phyloP scores from a whole-genome alignment of 768 basidiomycete genomes.

The Rubroboletus pulcherrimus region DNA sequence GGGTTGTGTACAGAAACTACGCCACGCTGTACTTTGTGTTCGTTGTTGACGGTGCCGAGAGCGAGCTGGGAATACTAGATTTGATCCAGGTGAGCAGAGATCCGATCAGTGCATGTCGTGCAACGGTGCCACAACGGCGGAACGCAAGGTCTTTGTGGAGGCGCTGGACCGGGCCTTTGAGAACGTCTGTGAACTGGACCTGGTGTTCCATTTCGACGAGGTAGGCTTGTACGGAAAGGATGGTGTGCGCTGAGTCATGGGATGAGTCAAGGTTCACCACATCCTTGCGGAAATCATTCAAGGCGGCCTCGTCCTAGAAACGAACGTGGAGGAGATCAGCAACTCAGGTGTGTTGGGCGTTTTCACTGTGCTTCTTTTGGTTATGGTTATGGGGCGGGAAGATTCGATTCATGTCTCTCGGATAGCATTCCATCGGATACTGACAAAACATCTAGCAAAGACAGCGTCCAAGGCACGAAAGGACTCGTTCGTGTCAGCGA shows the following conservation, averaged over 20 bases:
- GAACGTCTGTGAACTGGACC: constrained; percentile 96
- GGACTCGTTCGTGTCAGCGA: constrained; percentile 76
- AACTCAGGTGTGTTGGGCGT: constrained; percentile 48
- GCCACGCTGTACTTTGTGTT: constrained; percentile 97
- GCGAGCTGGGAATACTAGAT: constrained; percentile 93
- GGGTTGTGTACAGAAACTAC: constrained; percentile 93
- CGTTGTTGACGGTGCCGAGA: constrained; percentile 94
- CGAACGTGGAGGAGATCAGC: constrained; percentile 85
- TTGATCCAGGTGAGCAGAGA: constrained; percentile 77
- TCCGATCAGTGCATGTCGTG: not conserved
- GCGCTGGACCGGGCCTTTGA: constrained; percentile 93
- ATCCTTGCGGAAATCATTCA: constrained; percentile 96
- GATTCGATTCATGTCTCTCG: not conserved
- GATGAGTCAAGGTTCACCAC: constrained; percentile 65
- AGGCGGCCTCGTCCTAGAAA: constrained; percentile 94
- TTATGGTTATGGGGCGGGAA: not conserved
- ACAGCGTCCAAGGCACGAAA: constrained; percentile 66
- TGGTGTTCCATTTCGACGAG: constrained; percentile 99
- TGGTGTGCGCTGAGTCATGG: constrained; percentile 1
- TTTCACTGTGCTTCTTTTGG: not conserved
- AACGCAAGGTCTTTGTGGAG: constrained; percentile 84
- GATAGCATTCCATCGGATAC: not conserved
- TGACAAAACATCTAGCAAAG: constrained; percentile 48
- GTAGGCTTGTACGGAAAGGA: constrained; percentile 37
- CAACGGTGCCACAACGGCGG: not conserved